Evolutionary conservation across 345 rosid species (phyloP), one percentile per base, ranked within the genome.

Genomic region (Hibiscus tridactylites): DNA sequence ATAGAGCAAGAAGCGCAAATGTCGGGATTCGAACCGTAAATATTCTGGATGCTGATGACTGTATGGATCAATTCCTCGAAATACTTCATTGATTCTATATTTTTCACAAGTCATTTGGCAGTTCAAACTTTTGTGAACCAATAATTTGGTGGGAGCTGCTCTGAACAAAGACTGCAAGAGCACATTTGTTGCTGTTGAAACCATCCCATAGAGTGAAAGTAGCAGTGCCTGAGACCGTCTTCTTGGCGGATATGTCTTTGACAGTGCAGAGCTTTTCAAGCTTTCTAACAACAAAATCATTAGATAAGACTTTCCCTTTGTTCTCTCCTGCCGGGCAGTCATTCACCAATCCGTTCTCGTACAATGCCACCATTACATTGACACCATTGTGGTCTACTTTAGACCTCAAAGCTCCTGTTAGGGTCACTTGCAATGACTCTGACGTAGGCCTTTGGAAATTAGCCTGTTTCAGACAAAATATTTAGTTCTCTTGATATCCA

Each of bases 241-340:
- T 91, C 88, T 82, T 88, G 4, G 88, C 71, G 0, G 91, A 74
- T 15, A 82, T 50, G 73, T 90, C 93, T 76, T 84, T 88, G 50
- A 86, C 88, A 9, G 87, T 81, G 75, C 87, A 83, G 71, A 93
- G 84, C 80, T 85, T 93, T 76, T 88, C 94, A 8, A 91, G 85
- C 87, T 77, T 89, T 73, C 97, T 80, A 1, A 93, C 94, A 9
- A 93, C 90, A 10, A 76, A 87, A 80, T 91, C 96, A 71, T 90
- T 90, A 26, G 91, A 78, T 31, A 93, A 70, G 52, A 93, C 88
- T 42, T 85, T 82, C 19, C 91, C 92, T 80, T 83, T 59, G 62
- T 59, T 59, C 62, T 59, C 62, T 10, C 62, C 62, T 59, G 35
- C 2, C 0, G 62, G 62, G 35, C 62, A 59, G 62, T 59, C 62